Conservation (phyloP, 2,329 filamentous ascomycete genomes). For the Fusarium nodosum region DNA sequence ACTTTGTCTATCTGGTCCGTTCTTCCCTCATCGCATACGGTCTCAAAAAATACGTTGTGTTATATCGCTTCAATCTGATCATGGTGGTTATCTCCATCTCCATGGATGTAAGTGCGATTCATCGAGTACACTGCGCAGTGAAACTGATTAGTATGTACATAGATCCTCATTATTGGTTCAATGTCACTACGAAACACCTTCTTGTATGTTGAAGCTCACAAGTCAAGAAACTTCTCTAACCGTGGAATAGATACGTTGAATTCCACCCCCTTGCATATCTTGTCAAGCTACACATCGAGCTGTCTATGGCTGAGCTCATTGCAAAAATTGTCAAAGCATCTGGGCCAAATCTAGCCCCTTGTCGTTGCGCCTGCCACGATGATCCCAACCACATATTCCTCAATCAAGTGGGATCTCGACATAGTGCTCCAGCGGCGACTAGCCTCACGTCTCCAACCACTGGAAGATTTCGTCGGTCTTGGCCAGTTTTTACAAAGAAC, state of each 20-base stretch:
- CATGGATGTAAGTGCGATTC: slow-evolving; percentile 47
- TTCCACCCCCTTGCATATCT: slow-evolving; percentile 49
- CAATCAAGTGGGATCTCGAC: slow-evolving; percentile 18
- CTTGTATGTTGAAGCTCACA: slow-evolving; percentile 29
- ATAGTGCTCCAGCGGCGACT: slow-evolving; percentile 22
- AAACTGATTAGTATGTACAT: slow-evolving; percentile 6
- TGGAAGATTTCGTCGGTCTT: slow-evolving; percentile 41
- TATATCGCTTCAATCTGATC: slow-evolving; percentile 56
- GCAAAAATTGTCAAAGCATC: slow-evolving; percentile 48
- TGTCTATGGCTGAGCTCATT: slow-evolving; percentile 49
- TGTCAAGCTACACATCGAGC: slow-evolving; percentile 49
- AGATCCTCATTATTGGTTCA: slow-evolving; percentile 46
- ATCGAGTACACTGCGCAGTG: background rate
- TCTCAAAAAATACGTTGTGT: slow-evolving; percentile 62
- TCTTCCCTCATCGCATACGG: slow-evolving; percentile 62
- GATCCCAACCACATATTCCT: slow-evolving; percentile 25
- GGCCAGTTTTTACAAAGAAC: slow-evolving; percentile 25
- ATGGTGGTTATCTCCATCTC: slow-evolving; percentile 52
- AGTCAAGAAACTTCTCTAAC: background rate
- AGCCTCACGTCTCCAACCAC: slow-evolving; percentile 36
- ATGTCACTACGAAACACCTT: slow-evolving; percentile 47
- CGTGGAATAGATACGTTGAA: slow-evolving; percentile 40
- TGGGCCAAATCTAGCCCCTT: slow-evolving; percentile 31
- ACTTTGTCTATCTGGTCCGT: slow-evolving; percentile 62
- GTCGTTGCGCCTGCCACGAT: slow-evolving; percentile 44